Conservation (phyloP, 805 yeast species). For the Vanderwaltozyma yarrowii region DNA sequence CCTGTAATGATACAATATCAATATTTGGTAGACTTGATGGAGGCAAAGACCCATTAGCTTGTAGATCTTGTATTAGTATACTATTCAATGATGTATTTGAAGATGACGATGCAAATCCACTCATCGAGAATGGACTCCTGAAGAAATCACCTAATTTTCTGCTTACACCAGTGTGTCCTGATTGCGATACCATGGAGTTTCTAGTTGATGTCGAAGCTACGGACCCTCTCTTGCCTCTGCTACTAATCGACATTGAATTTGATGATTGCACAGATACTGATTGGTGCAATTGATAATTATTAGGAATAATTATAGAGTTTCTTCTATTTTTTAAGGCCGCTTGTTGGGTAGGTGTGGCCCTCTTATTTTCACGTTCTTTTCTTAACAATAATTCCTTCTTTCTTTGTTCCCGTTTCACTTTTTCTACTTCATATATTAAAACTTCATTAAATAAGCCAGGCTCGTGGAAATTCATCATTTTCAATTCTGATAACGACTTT, state of each 20-base stretch:
- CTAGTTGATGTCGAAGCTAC: constrained; percentile 12
- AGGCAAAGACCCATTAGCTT: constrained; percentile 30
- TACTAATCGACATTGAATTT: not conserved
- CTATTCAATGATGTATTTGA: constrained; percentile 21
- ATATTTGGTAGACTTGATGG: constrained; percentile 52
- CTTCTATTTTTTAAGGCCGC: constrained; percentile 15
- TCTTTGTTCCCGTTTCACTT: constrained; percentile 41
- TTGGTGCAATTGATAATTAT: not conserved
- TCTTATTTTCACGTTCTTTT: constrained; percentile 31
- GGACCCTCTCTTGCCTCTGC: constrained; percentile 20
- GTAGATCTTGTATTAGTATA: constrained; percentile 28
- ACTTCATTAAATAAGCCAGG: constrained; percentile 36
- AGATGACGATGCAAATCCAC: constrained; percentile 28
- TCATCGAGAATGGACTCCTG: constrained; percentile 53
- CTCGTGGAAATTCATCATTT: constrained; percentile 34
- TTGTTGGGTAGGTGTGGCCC: constrained; percentile 24
- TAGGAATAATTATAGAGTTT: constrained; percentile 10
- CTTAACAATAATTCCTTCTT: constrained; percentile 32
- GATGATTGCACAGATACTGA: not conserved
- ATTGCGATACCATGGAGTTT: constrained; percentile 11
- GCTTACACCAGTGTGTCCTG: constrained; percentile 24
- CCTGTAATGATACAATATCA: constrained; percentile 31
- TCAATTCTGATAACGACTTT: constrained; percentile 4
- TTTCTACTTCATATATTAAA: constrained; percentile 40
- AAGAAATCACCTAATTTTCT: constrained; percentile 50